Evolutionary conservation across 768 basidiomycete genomes (phyloP), one percentile per base, ranked within the genome.

Genomic region (Pisolithus tinctorius): DNA sequence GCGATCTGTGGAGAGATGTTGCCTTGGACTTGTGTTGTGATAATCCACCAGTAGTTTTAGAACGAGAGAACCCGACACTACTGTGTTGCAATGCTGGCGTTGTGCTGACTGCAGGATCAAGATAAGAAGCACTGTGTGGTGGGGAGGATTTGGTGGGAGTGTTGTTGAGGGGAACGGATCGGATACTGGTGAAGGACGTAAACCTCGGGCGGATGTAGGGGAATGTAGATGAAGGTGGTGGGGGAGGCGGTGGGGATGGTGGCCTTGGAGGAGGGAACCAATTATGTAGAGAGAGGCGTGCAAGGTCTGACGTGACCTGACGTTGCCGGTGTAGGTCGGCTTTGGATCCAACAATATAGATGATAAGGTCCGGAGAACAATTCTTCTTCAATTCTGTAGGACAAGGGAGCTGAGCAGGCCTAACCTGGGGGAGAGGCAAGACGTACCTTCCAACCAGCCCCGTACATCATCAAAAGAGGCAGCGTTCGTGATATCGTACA

Each of bases 271-370:
- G 88, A 9, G 89, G 89, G 58, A 91, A 91, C 92, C 92, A 93
- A 46, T 82, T 84, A 57, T 87, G 85, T 42, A 95, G 72, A 11
- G 86, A 85, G 51, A 88, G 75, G n/a, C 88, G 83, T 49, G 88
- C 91, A 52, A 86, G 76, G 68, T 91, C 90, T 48, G 85, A 73
- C 6, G 88, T 86, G 56, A 92, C 86, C 62, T 88, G 83, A 44
- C 88, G 82, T 55, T 82, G 76, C 38, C 74, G 72, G 53, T 78
- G 68, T 53, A 92, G 77, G 74, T 92, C 88, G 60, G 88, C 86
- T 69, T 97, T 97, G 56, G 93, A 83, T 51, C 94, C 93, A 60
- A 96, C 93, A 61, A 97, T 90, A 69, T 93, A 93, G 61, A 96
- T 92, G 66, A 95, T 85, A 52, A 93, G 78, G 62, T 94, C 91